Conservation (phyloP, 306 rosid genomes). For the Corylus americana region DNA sequence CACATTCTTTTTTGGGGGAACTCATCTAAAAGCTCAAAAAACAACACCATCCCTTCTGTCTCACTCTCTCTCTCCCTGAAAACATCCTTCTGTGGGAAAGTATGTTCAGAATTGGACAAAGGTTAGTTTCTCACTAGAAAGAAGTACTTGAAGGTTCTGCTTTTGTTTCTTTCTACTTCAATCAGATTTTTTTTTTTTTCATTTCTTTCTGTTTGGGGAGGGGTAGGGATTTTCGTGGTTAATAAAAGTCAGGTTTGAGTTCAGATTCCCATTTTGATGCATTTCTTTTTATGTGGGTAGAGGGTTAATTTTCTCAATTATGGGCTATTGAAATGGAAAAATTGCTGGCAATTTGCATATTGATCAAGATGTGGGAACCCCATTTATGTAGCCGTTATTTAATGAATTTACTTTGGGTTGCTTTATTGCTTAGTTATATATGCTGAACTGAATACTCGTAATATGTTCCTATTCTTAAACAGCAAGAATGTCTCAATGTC, state of each 20-base stretch:
- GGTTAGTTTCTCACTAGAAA: constrained; percentile 30
- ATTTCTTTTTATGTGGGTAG: not conserved
- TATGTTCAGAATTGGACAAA: constrained; percentile 38
- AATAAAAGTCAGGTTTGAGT: not conserved
- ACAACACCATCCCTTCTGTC: not conserved
- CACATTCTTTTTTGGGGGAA: not conserved
- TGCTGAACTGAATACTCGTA: constrained; percentile 15
- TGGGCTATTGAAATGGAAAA: not conserved
- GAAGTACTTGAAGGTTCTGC: not conserved
- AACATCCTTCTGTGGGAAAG: constrained; percentile 24
- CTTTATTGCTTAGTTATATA: constrained; percentile 1
- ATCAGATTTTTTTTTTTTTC: not conserved
- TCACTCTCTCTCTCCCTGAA: not conserved
- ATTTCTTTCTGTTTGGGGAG: not conserved
- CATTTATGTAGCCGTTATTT: constrained; percentile 4
- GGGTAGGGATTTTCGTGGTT: not conserved
- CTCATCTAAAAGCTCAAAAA: constrained; percentile 17
- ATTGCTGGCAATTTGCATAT: not conserved
- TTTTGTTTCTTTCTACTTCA: not conserved
- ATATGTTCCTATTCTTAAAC: constrained; percentile 31
- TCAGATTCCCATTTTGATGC: not conserved
- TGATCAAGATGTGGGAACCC: not conserved
- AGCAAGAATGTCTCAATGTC: constrained; percentile 35
- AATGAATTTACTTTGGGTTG: constrained; percentile 21
- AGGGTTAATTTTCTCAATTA: not conserved